Conservation (phyloP, 78 protist species). For the Dictyostelium firmibasis region DNA sequence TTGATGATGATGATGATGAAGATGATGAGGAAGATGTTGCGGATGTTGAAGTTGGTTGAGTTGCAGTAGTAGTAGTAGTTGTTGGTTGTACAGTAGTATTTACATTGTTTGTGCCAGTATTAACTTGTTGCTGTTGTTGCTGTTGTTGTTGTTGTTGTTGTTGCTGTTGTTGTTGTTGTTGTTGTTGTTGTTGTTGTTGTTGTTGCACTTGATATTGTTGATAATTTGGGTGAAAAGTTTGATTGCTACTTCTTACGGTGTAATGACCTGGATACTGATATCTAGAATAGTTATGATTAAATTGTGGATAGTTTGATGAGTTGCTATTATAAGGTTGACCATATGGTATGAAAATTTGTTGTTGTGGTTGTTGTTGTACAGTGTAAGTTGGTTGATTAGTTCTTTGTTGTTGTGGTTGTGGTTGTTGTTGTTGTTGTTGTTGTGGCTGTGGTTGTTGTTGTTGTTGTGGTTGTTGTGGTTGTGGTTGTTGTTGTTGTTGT, state of each 20-base stretch:
- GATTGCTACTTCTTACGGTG: background rate
- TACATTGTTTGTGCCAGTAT: background rate
- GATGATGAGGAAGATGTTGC: background rate
- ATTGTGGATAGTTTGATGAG: constrained; percentile 27
- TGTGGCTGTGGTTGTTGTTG: background rate
- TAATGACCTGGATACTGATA: constrained; percentile 30
- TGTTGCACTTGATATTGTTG: background rate
- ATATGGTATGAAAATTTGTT: background rate
- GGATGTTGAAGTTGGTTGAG: background rate
- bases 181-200: constrained; percentile 1
- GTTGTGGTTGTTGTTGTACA: background rate
- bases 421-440: background rate
- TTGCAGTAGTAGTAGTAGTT: background rate
- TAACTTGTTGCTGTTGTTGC: background rate
- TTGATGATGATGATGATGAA: background rate
- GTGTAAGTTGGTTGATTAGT: background rate
- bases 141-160: background rate
- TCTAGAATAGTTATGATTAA: constrained; percentile 22
- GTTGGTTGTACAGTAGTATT: background rate
- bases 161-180: background rate
- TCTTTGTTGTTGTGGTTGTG: background rate
- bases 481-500: constrained; percentile 7
- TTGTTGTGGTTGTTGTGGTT: background rate
- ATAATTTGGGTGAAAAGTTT: constrained; percentile 1
- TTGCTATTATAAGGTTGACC: background rate